Percentiles rank a stretch among this genome's conserved stretches.
Conservation (phyloP, 352 stramenopile genomes). For the Phytophthora litchii region DNA sequence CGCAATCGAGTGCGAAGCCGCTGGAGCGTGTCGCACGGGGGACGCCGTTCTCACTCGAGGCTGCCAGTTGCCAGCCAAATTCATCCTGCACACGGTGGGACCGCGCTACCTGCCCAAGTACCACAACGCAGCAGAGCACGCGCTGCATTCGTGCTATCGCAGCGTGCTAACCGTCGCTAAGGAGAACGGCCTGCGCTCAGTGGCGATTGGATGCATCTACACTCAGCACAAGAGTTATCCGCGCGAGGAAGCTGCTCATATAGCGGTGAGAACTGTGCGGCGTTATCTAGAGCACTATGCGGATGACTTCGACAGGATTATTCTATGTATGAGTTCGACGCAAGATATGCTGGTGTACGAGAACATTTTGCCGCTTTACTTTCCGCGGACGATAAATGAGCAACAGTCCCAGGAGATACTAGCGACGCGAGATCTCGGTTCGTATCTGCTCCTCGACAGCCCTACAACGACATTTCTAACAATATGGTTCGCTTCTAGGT, state of each 20-base stretch:
- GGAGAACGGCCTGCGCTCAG: constrained; percentile 59
- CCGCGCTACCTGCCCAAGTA: constrained; percentile 85
- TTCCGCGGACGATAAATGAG: constrained; percentile 56
- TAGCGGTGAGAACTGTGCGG: constrained; percentile 70
- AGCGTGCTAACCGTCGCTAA: constrained; percentile 67
- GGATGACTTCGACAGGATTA: constrained; percentile 58
- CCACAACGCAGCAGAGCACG: constrained; percentile 77
- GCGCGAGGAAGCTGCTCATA: constrained; percentile 75
- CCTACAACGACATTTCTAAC: not conserved
- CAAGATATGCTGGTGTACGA: constrained; percentile 73
- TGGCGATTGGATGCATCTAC: constrained; percentile 86
- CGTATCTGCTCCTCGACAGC: not conserved
- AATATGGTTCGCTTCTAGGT: constrained; percentile 21
- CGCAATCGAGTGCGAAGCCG: constrained; percentile 68
- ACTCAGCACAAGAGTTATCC: constrained; percentile 77
- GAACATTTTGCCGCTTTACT: constrained; percentile 73
- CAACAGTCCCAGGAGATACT: constrained; percentile 32
- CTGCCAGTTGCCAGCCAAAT: constrained; percentile 70
- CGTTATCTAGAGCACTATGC: constrained; percentile 82
- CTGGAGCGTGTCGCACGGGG: constrained; percentile 72
- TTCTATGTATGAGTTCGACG: constrained; percentile 70
- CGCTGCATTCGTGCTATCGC: constrained; percentile 84
- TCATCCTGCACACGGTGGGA: constrained; percentile 86
- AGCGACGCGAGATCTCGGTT: constrained; percentile 46
- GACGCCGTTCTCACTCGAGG: constrained; percentile 85